Conservation (phyloP, 495 filamentous ascomycete species). For the Penicillium lagena region DNA sequence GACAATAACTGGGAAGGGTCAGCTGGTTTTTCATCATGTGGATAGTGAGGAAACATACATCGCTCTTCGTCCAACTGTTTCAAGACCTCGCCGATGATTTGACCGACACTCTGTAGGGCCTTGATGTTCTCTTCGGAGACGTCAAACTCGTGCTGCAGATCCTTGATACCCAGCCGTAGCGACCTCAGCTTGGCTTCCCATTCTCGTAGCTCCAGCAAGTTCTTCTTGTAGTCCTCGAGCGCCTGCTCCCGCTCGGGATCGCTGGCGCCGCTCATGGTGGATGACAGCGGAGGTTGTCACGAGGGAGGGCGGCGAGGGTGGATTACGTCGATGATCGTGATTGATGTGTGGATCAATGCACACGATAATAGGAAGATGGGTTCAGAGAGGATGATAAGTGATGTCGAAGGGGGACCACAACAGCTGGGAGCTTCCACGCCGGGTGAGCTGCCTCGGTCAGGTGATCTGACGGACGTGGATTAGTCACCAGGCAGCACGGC, state of each 20-base stretch:
- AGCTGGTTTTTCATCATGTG: slow-evolving; percentile 1
- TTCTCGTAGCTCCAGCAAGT: slow-evolving; percentile 93
- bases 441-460: slow-evolving; percentile 27
- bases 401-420: not conserved
- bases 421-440: slow-evolving; percentile 24
- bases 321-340: not conserved
- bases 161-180: slow-evolving; percentile 89
- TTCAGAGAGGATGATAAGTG: not conserved
- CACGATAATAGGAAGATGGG: not conserved
- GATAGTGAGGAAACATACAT: slow-evolving; percentile 51
- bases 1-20: slow-evolving; percentile 51
- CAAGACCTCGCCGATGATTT: slow-evolving; percentile 98
- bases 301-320: not conserved
- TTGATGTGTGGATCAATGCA: no score
- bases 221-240: slow-evolving; percentile 82
- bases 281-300: slow-evolving; percentile 2
- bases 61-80: slow-evolving; percentile 98
- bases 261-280: slow-evolving; percentile 43
- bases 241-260: slow-evolving; percentile 72
- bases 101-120: slow-evolving; percentile 95
- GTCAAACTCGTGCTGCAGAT: slow-evolving; percentile 88
- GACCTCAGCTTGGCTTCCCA: slow-evolving; percentile 96
- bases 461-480: slow-evolving; percentile 5
- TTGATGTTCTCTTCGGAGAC: slow-evolving; percentile 99
- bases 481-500: no score